Percentiles rank a stretch among this genome's conserved stretches.
Evolutionary conservation across 78 protist species (phyloP).

Genomic region (slime mould (Dictyostelium discoideum)): dicty_2.7 NC_007089.4:1494001-1494500

Average conservation of each 20-base stretch:
- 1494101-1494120: neutral
- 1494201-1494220: too few relatives aligned
- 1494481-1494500: too few relatives aligned
- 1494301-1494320: too few relatives aligned
- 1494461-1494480: neutral
- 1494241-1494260: neutral
- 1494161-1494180: neutral
- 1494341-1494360: neutral
- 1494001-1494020: neutral
- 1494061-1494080: neutral
- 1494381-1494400: too few relatives aligned
- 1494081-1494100: too few relatives aligned
- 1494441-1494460: too few relatives aligned
- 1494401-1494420: too few relatives aligned
- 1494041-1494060: too few relatives aligned
- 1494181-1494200: neutral
- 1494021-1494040: too few relatives aligned
- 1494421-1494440: neutral
- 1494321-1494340: too few relatives aligned
- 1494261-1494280: neutral
- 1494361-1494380: neutral
- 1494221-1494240: neutral
- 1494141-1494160: neutral
- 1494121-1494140: too few relatives aligned
- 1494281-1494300: neutral